phyloP scores from a whole-genome alignment of 371 early-diverging fungal species.

The Rhizopus arrhizus region DNA sequence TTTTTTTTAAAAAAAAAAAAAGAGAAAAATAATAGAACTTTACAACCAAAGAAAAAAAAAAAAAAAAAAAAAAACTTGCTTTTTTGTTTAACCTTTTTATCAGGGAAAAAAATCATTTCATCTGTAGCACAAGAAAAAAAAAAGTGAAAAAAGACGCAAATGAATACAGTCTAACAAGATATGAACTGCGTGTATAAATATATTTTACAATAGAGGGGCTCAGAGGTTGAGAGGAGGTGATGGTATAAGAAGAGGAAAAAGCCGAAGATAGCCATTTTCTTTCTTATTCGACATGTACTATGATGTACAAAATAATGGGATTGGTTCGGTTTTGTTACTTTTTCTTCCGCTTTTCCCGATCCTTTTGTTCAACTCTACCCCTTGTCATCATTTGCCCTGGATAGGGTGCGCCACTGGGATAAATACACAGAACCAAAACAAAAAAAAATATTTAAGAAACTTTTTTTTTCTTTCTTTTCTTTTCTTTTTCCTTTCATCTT shows the following conservation, averaged over 20 bases:
- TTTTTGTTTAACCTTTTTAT: too few relatives aligned
- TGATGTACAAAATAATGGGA: conserved; percentile 7
- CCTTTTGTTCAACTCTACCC: conserved; percentile 10
- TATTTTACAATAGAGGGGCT: too few relatives aligned
- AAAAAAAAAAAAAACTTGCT: too few relatives aligned
- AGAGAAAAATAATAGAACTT: background rate
- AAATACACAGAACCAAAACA: background rate
- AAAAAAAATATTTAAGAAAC: conserved; percentile 5
- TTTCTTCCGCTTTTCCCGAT: conserved; percentile 18
- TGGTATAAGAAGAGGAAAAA: too few relatives aligned
- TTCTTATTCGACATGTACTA: background rate
- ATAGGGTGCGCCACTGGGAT: conserved; percentile 8
- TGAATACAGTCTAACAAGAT: too few relatives aligned
- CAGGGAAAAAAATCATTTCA: too few relatives aligned
- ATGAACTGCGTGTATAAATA: too few relatives aligned
- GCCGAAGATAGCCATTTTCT: background rate
- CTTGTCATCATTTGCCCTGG: conserved; percentile 27
- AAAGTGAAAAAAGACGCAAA: too few relatives aligned
- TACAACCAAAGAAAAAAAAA: background rate
- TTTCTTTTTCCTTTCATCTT: background rate
- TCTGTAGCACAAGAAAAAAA: too few relatives aligned
- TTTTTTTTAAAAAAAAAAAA: background rate
- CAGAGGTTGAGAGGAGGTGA: too few relatives aligned
- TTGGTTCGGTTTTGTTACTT: conserved; percentile 13
- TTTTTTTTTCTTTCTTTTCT: conserved; percentile 1